Evolutionary conservation across 345 rosid species (phyloP), one percentile per base, ranked within the genome.

Genomic region (Aethionema arabicum): DNA sequence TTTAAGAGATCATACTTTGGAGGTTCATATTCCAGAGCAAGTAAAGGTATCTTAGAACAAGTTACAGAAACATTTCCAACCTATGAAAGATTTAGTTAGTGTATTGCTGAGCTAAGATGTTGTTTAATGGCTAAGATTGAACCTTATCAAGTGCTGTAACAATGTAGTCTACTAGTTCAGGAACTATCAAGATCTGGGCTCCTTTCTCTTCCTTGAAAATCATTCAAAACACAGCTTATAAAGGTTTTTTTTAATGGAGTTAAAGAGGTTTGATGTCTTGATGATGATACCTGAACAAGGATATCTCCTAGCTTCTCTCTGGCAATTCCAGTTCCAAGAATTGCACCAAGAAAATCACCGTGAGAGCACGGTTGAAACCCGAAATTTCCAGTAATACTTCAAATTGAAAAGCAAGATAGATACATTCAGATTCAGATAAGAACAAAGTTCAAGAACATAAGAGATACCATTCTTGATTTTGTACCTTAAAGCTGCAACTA

Each of bases 231-330:
- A 21, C 2, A 21, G 27, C 27, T 21, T 21, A 21, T 21, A 30
- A 35, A 29, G 11, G n/a, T n/a, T 5, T 68, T 29, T 60, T 46
- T 29, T 29, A 14, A 39, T 40, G 44, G 29, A 63, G 40, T 16
- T 63, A 65, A 48, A 5, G 45, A 52, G 0, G 37, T 14, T 43
- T 45, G 36, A 36, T 32, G 39, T 4, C 59, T 3, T 41, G 35
- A 58, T 47, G 13, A 74, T 61, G 46, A 44, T 74, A 91, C 98
- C 97, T 87, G 93, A 78, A 92, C 68, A 53, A 89, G 66, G 69
- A 92, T 85, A 74, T 92, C 98, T 59, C 98, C 98, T 7, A 89
- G 78, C 78, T 89, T 89, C 31, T 85, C 95, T 68, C 96, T 79
- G 12, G 83, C 76, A 68, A 92, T 87, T 49, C 96, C 96, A 9